phyloP scores from a whole-genome alignment of 306 rosid species.

The Quercus alba region DNA sequence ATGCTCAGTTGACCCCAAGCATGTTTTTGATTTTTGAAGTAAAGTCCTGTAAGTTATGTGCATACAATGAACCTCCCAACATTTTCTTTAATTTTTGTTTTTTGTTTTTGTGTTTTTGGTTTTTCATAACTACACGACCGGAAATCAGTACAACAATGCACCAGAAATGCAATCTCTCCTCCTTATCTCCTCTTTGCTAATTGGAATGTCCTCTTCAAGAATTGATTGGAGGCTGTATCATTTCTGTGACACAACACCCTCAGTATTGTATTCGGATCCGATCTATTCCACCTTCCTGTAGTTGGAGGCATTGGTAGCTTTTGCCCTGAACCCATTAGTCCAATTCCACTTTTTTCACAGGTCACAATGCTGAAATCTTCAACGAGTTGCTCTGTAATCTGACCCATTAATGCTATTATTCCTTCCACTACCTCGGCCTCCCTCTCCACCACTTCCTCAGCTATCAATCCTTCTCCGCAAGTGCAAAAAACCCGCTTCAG shows the following conservation, averaged over 20 bases:
- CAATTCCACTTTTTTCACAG: constrained; percentile 73
- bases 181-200: constrained; percentile 71
- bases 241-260: constrained; percentile 85
- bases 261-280: constrained; percentile 89
- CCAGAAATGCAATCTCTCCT: background rate
- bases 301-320: constrained; percentile 90
- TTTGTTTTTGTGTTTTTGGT: background rate
- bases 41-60: background rate
- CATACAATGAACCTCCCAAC: constrained; percentile 12
- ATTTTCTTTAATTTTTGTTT: background rate
- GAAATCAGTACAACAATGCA: constrained; percentile 8
- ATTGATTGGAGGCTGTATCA: constrained; percentile 63
- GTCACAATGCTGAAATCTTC: constrained; percentile 80
- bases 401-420: constrained; percentile 66
- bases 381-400: constrained; percentile 65
- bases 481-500: constrained; percentile 61
- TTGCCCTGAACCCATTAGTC: constrained; percentile 53
- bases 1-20: background rate
- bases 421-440: constrained; percentile 81
- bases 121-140: background rate
- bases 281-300: constrained; percentile 80
- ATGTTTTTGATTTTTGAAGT: background rate
- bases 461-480: constrained; percentile 77
- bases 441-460: constrained; percentile 64
- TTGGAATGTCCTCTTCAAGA: constrained; percentile 85